phyloP scores from a whole-genome alignment of 805 yeast species.

The Barnettozyma californica region DNA sequence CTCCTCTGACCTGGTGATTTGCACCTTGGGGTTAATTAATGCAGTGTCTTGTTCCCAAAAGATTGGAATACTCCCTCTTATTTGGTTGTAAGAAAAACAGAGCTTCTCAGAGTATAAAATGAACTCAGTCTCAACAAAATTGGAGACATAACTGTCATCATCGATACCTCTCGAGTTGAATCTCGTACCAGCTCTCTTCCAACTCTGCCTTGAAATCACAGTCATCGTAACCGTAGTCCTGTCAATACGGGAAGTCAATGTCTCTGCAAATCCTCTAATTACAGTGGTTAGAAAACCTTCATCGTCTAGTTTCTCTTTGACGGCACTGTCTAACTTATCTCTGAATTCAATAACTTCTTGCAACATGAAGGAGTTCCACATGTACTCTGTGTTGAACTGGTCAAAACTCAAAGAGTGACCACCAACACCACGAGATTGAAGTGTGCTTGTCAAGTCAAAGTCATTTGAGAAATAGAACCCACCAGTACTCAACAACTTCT shows the following conservation, averaged over 20 bases:
- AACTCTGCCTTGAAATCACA: conserved; percentile 88
- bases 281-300: conserved; percentile 85
- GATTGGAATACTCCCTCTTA: conserved; percentile 94
- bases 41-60: conserved; percentile 98
- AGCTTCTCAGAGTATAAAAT: conserved; percentile 51
- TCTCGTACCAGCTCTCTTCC: conserved; percentile 96
- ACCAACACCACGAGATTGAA: conserved; percentile 69
- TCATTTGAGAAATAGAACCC: conserved; percentile 90
- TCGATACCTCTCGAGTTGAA: conserved; percentile 94
- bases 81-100: conserved; percentile 75
- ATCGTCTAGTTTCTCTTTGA: conserved; percentile 58
- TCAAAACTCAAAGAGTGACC: conserved; percentile 43
- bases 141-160: conserved; percentile 92
- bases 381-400: conserved; percentile 74
- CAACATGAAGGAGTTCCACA: conserved; percentile 97
- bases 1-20: conserved; percentile 80
- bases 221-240: conserved; percentile 49
- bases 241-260: conserved; percentile 41
- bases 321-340: conserved; percentile 56
- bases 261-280: conserved; percentile 92
- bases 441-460: conserved; percentile 83
- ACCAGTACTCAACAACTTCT: conserved; percentile 76
- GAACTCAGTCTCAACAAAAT: conserved; percentile 90
- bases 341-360: conserved; percentile 73
- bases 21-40: conserved; percentile 84